Percentiles rank a stretch among this genome's conserved stretches.
Conservation (phyloP, 2,329 filamentous ascomycete species). For the Akanthomyces lecanii region DNA sequence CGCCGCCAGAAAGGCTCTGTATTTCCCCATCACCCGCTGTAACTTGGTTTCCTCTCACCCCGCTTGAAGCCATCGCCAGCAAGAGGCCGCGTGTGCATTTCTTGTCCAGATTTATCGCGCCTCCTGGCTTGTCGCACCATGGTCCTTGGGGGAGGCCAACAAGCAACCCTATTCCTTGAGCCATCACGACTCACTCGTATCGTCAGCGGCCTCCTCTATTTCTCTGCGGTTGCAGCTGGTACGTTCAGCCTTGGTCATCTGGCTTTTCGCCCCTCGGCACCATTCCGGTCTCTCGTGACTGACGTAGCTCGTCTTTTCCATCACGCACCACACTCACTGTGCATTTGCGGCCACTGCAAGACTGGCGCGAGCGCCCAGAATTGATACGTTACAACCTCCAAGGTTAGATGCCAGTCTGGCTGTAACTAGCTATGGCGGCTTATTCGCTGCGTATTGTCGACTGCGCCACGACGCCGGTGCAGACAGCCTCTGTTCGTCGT, state of each 20-base stretch:
- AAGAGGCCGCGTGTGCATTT: neutral
- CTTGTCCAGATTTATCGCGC: neutral
- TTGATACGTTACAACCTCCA: conserved; percentile 7
- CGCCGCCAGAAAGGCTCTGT: neutral
- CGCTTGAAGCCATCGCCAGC: neutral
- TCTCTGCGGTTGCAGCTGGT: neutral
- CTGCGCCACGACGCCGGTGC: conserved; percentile 4
- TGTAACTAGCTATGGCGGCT: no score
- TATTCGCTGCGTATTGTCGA: neutral
- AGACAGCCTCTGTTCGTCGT: neutral
- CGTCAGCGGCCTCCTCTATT: neutral
- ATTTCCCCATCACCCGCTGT: neutral
- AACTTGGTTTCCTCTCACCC: neutral
- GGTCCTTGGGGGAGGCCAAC: neutral
- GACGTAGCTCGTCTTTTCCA: neutral
- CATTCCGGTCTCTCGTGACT: conserved; percentile 3
- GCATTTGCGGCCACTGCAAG: neutral
- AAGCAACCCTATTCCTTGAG: neutral
- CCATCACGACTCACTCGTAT: neutral
- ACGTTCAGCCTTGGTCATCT: neutral
- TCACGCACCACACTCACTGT: neutral
- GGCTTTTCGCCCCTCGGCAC: neutral
- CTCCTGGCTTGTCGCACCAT: neutral
- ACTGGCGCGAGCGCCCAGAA: neutral
- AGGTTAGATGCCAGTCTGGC: no score